Base-by-base conservation (phyloP, 2,329 filamentous ascomycete species). In the Talaromyces funiculosus region DNA sequence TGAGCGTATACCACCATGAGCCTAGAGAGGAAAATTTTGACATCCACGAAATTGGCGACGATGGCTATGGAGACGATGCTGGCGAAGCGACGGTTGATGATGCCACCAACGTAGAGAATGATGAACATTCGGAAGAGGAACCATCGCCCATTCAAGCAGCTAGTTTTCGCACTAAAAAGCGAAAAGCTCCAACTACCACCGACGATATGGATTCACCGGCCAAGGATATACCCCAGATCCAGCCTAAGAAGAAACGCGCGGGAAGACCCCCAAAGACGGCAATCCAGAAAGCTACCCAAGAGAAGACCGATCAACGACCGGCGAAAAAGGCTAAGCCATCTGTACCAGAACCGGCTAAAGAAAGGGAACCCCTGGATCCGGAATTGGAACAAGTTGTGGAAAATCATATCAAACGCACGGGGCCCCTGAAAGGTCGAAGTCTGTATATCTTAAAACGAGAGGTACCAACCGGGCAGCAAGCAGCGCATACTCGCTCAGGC, bases 401-500 rank as follows among this genome's bases (percentile, higher is more conserved):
- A 58, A 75, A 76, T 49, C 75, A 79, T 45, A 73, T 72, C 59
- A 76, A 73, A 47, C 71, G 76, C 55, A 73, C 72, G 14, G 75
- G 75, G 12, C 80, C 80, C 20, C 72, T 77, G 53, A 80, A 78
- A 57, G 77, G 76, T 45, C 76, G 77, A 61, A 80, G 80, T 47
- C 69, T 82, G 3, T 78, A 80, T 63, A 81, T 82, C 53, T 72
- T 82, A 51, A 78, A 80, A 62, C 76, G 78, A 49, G 80, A 83
- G 67, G 77, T 75, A 12, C 78, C 81, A n/a, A 72, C 77, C 1
- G 81, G 86, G 57, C 78, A 76, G 26, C 78, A 84, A 63, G 80
- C 80, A 31, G 83, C 81, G 47, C 90, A 87, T 55, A 83, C 83
- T n/a, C 86, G 91, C 58, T 93, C 88, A 12, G 92, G 91, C 2